Evolutionary conservation across 371 early-diverging fungal species (phyloP).

Genomic region (Conidiobolus incongruus): DNA sequence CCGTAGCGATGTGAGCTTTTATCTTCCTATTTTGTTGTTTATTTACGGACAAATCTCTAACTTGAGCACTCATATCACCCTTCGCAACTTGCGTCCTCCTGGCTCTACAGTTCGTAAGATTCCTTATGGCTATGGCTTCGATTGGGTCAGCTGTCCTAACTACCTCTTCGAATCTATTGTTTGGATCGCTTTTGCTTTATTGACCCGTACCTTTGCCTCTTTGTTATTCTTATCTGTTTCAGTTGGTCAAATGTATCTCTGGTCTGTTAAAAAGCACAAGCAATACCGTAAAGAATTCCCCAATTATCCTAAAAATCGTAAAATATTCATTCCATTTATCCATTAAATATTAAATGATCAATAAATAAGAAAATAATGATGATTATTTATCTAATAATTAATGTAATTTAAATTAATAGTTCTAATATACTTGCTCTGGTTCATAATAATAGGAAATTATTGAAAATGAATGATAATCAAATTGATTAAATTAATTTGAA

Average conservation of each 20-base stretch:
- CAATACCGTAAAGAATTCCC: conserved; percentile 78
- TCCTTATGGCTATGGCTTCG: conserved; percentile 85
- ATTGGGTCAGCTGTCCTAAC: conserved; percentile 79
- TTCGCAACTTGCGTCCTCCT: conserved; percentile 79
- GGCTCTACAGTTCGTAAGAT: conserved; percentile 74
- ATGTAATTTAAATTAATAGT: too few species aligned
- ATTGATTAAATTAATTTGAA: too few species aligned
- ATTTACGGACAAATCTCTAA: conserved; percentile 64
- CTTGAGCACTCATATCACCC: conserved; percentile 55
- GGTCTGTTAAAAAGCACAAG: conserved; percentile 93
- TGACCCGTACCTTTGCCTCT: conserved; percentile 56
- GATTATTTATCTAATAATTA: too few species aligned
- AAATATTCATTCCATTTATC: conserved; percentile 75
- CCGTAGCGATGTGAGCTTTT: neutral
- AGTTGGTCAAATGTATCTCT: conserved; percentile 77
- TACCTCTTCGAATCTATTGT: conserved; percentile 78
- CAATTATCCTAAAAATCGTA: conserved; percentile 74
- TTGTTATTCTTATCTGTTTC: conserved; percentile 28
- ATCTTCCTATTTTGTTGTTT: neutral
- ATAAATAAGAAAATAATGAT: too few species aligned
- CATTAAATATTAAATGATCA: too few species aligned
- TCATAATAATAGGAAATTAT: too few species aligned
- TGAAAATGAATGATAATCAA: too few species aligned
- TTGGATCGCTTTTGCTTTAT: conserved; percentile 51
- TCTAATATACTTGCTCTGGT: too few species aligned